Percentiles rank a stretch among this genome's conserved stretches.
phyloP scores from a whole-genome alignment of 2,329 filamentous ascomycete genomes.

The Sporothrix euskadiensis region DNA sequence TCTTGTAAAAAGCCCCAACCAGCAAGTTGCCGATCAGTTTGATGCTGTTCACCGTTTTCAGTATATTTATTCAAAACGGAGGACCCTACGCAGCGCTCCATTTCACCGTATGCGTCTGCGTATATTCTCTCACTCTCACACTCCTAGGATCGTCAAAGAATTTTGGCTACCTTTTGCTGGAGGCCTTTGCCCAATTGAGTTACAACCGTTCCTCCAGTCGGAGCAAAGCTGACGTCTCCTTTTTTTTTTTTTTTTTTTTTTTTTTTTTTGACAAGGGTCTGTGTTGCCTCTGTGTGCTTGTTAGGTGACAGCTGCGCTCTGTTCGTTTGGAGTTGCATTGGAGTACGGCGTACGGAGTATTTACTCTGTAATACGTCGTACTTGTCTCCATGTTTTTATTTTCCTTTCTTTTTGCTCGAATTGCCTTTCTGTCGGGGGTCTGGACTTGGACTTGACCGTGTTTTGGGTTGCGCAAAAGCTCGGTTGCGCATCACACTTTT shows the following conservation, averaged over 20 bases:
- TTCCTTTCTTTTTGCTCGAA: neutral
- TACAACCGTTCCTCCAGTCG: neutral
- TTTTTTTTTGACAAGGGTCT: neutral
- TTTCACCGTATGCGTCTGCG: neutral
- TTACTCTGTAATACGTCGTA: no score
- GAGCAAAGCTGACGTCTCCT: neutral
- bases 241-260: no score
- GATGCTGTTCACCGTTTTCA: neutral
- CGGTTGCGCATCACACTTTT: neutral
- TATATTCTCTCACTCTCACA: neutral
- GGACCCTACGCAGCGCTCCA: neutral
- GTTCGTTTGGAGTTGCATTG: neutral
- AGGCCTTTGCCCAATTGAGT: neutral
- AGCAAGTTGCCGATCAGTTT: neutral
- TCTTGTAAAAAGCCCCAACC: neutral
- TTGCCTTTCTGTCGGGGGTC: neutral
- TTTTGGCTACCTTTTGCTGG: neutral
- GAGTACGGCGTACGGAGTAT: no score
- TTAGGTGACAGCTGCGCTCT: neutral
- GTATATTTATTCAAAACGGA: neutral
- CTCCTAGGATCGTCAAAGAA: neutral
- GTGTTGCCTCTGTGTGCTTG: neutral
- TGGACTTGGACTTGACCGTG: neutral
- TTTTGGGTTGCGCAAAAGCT: neutral
- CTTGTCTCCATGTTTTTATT: no score